These are phyloP conservation scores for Potentilla sterilis DNA, from an alignment of 306 rosid genomes.

Conservation along the genomic window DNA sequence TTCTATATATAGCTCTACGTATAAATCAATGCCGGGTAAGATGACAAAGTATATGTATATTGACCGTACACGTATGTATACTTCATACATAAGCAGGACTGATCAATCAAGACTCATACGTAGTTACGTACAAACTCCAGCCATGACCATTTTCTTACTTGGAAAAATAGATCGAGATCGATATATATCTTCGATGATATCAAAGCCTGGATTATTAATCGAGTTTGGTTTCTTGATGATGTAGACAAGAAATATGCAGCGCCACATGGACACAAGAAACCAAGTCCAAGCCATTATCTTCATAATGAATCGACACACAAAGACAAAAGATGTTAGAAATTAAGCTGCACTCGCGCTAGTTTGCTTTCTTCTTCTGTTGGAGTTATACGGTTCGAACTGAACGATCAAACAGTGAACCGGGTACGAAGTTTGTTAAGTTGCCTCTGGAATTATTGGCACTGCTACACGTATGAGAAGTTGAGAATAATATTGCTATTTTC, in stretches of 20 bases:
- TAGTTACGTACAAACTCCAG: neutral
- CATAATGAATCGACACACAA: neutral
- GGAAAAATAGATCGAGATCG: neutral
- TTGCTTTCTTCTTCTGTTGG: neutral
- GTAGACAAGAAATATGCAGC: neutral
- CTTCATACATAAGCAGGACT: neutral
- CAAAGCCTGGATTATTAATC: neutral
- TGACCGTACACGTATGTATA: neutral
- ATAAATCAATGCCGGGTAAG: neutral
- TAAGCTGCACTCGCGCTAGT: neutral
- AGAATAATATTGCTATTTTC: neutral
- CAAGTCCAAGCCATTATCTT: neutral
- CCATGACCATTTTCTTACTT: neutral
- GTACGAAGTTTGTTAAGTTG: neutral
- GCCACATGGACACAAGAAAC: neutral
- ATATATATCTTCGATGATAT: neutral
- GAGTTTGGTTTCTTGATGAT: neutral
- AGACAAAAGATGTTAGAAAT: neutral
- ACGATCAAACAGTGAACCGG: neutral
- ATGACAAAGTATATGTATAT: neutral
- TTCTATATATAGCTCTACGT: neutral
- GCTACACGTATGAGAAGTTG: neutral
- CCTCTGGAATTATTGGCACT: neutral
- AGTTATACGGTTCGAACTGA: neutral
- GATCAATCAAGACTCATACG: conserved; percentile 8